phyloP scores from a whole-genome alignment of 257 asterid genomes.

The Ligustrum vulgare region DNA sequence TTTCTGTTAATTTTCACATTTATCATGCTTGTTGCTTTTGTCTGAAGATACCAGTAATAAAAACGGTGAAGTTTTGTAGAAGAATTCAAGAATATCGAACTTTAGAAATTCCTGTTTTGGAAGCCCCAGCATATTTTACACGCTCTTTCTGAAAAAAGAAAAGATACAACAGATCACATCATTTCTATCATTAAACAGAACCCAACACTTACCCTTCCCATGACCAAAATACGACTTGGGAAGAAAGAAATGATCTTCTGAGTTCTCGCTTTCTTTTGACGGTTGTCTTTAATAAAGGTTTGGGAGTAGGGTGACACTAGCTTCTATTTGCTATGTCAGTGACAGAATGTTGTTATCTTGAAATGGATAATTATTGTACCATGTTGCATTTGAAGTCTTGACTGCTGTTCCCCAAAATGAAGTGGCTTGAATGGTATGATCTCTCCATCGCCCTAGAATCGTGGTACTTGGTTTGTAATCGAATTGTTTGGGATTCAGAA shows the following conservation, averaged over 20 bases:
- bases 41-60: not conserved
- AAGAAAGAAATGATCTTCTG: not conserved
- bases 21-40: constrained; percentile 12
- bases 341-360: constrained; percentile 1
- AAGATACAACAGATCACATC: not conserved
- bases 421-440: too few relatives aligned
- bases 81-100: not conserved
- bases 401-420: too few relatives aligned
- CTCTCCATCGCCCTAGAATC: too few relatives aligned
- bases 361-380: not conserved
- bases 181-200: not conserved
- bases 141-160: not conserved
- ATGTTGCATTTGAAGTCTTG: constrained; percentile 4
- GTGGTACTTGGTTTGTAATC: too few relatives aligned
- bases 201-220: not conserved
- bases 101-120: not conserved
- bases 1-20: constrained; percentile 14
- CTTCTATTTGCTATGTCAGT: not conserved
- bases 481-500: too few relatives aligned
- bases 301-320: not conserved
- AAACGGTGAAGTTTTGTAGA: not conserved
- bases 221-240: not conserved
- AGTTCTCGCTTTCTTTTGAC: not conserved
- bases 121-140: not conserved
- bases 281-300: not conserved